Conservation (phyloP, 257 asterid species). For the Solanum okadae region DNA sequence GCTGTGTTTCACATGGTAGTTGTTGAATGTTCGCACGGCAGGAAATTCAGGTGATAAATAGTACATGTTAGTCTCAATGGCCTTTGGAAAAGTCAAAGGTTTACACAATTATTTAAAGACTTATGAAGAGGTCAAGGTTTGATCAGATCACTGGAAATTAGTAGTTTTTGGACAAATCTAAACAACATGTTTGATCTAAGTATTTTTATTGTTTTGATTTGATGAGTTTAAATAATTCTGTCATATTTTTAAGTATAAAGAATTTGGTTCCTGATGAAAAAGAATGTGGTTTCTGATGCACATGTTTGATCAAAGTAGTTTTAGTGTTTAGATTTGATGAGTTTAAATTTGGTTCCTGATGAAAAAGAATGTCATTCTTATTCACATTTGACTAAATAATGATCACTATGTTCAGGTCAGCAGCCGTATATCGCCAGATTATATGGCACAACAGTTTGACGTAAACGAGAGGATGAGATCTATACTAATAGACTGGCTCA, state of each 20-base stretch:
- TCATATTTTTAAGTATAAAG: neutral
- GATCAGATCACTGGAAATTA: neutral
- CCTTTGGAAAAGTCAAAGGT: neutral
- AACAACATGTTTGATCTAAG: too few relatives aligned
- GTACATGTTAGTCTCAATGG: neutral
- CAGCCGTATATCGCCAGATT: conserved; percentile 61
- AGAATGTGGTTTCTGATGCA: neutral
- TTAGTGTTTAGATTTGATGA: neutral
- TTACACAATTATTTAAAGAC: neutral
- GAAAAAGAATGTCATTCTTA: too few relatives aligned
- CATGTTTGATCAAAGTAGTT: neutral
- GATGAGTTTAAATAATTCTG: too few relatives aligned
- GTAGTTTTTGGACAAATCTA: neutral
- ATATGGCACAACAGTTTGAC: conserved; percentile 74
- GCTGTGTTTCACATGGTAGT: neutral
- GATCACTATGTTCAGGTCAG: conserved; percentile 32
- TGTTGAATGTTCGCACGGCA: neutral
- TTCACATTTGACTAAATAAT: neutral
- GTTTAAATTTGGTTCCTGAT: neutral
- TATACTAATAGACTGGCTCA: conserved; percentile 88
- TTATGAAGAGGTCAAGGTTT: neutral
- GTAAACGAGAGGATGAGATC: conserved; percentile 84
- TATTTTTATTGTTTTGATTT: too few relatives aligned
- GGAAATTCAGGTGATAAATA: neutral
- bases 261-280: neutral